Base-by-base conservation (phyloP, 495 filamentous ascomycete genomes). In the Glonium stellatum region DNA sequence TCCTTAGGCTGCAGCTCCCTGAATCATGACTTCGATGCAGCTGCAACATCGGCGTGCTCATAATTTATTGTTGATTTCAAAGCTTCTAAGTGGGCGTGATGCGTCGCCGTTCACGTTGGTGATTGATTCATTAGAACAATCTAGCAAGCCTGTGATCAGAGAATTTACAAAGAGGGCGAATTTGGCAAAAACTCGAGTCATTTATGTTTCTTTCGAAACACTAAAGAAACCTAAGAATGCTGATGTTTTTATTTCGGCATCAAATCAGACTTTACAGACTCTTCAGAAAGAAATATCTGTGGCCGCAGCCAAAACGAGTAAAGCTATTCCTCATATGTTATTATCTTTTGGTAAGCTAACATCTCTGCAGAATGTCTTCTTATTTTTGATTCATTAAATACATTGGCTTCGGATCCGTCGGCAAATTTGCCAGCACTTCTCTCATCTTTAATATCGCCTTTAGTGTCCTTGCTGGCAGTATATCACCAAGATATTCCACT, bases 51-150 rank as follows among this genome's bases (percentile, higher is more conserved):
- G 88, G 6, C 81, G 90, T 49, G 88, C 88, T 23, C 92, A 97
- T 73, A 92, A 90, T 73, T 72, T 96, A 48, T 83, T 96, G 5
- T 75, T 96, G 1, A 84, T 97, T 41, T 89, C 90, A 55, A 92
- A 92, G 60, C 75, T 97, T 1, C 78, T 97, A 54, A 85, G 82
- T 63, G 73, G 88, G 13, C 77, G 88, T 35, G 90, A 95, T 69
- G 85, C 80, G 21, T 85, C 85, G 1, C 92, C 91, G 1, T 84
- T 97, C 50, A 96, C 92, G 0, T 72, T 97, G 27, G 73, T 97
- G 8, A 77, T 93, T 55, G 92, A 97, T 74, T 87, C 81, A 15
- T 72, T 96, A 41, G 91, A 95, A 72, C 92, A 96, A 73, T 84
- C 86, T 22, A 87, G 84, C 12, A 79, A 75, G 23, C 87, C 86